A percentile compares a stretch with the other conserved stretches of the same genome.
Evolutionary conservation across 2,329 filamentous ascomycete genomes (phyloP).

Genomic region (Ascomycota sp.): DNA sequence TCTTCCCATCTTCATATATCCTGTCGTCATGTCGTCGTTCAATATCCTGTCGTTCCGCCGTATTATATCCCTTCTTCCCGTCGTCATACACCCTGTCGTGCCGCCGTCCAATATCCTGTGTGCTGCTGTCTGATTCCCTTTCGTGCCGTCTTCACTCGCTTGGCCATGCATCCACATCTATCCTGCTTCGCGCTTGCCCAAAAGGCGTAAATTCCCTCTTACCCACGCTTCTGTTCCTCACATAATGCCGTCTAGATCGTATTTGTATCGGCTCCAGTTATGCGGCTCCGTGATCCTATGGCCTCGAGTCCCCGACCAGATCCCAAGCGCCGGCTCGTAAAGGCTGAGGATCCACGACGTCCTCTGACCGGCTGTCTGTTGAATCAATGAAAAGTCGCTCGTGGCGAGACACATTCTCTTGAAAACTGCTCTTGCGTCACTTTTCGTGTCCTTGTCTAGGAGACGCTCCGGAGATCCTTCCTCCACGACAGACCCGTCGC

Average conservation of each 20-base stretch:
- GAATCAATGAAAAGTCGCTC: background rate
- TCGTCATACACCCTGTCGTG: no score
- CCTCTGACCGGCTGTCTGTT: conserved; percentile 1
- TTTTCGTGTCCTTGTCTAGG: background rate
- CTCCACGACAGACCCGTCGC: conserved; percentile 47
- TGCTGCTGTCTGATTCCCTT: no score
- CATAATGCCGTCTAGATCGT: background rate
- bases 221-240: background rate
- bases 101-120: no score
- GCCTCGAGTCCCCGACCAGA: background rate
- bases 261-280: background rate
- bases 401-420: background rate
- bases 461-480: background rate
- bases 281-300: background rate
- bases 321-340: background rate
- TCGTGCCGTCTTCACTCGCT: no score
- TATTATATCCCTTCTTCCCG: no score
- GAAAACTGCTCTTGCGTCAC: background rate
- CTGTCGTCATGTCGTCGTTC: no score
- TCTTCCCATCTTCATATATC: no score
- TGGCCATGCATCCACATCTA: background rate
- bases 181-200: background rate
- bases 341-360: background rate
- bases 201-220: background rate
- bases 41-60: no score